Conservation (phyloP, 441 rosid genomes). For the Biscutella auriculata region DNA sequence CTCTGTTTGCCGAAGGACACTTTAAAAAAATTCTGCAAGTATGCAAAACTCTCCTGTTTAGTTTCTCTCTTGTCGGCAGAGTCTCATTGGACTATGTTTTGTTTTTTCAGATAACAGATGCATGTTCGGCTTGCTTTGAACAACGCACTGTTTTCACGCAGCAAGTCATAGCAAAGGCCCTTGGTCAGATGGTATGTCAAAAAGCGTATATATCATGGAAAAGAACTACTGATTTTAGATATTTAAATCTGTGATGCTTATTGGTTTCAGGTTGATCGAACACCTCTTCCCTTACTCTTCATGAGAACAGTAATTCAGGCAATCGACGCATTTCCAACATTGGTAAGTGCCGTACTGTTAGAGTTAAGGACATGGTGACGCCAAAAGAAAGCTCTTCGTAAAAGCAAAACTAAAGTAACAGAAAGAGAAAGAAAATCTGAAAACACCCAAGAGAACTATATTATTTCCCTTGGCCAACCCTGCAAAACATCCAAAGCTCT, state of each 20-base stretch:
- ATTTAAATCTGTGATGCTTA: conserved; percentile 15
- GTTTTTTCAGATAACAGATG: conserved; percentile 70
- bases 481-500: not conserved
- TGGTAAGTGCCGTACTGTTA: conserved; percentile 40
- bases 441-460: not conserved
- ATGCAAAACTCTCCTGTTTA: not conserved
- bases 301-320: conserved; percentile 98
- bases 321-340: conserved; percentile 85
- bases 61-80: not conserved
- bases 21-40: not conserved
- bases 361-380: not conserved
- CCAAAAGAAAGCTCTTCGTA: not conserved
- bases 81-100: not conserved
- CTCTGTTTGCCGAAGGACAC: not conserved
- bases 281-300: conserved; percentile 84
- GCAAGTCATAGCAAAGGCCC: conserved; percentile 93
- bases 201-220: not conserved
- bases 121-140: conserved; percentile 95
- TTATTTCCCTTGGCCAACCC: not conserved
- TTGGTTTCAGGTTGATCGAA: conserved; percentile 73
- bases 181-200: conserved; percentile 75
- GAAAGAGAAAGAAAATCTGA: not conserved
- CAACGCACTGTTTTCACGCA: conserved; percentile 96
- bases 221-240: conserved; percentile 5
- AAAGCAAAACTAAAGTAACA: not conserved